Evolutionary conservation across 805 yeast species (phyloP), one percentile per base, ranked within the genome.

Genomic region (Debaryomyces hansenii): DNA sequence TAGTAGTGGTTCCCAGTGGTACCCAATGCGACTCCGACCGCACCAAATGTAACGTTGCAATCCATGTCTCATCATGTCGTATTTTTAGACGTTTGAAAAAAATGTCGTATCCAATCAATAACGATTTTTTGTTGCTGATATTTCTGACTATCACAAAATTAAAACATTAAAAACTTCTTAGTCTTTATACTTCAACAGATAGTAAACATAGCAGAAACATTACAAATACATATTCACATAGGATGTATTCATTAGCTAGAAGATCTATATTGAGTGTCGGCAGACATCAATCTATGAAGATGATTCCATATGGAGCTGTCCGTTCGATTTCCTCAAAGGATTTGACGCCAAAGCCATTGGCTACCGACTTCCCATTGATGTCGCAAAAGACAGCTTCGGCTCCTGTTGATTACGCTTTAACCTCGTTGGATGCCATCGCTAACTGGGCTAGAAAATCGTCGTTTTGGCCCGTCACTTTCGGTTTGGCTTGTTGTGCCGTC

Each of bases 381-480:
- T 76, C 85, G 21, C 81, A 87, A 63, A 75, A 80, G 56, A 83
- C 69, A 6, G 71, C 74, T 15, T 57, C 64, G n/a, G 59, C 69
- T 28, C 83, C 86, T 10, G 67, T 87, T 51, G 96, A 88, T 69
- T 88, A 88, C 58, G 90, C 90, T 2, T 75, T 88, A 63, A 87
- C 96, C 14, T 80, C 91, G 16, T 71, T 88, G 57, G 96, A 88
- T 62, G 84, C 84, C 51, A 80, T 88, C 52, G 90, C 90, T 53
- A 85, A 85, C 72, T 88, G 96, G 96, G 95, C 92, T 1, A 80
- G 96, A 68, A 90, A 87, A 63, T 89, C 95, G 21, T 86, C 94
- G 1, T 88, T 88, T 67, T 88, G 96, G 96, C 96, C 96, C 7
- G 91, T 87, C 39, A 88, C 96, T 32, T 88, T 88, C 67, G 96